Conservation (phyloP, 2,329 filamentous ascomycete species). For the Arthrinium phaeospermum region DNA sequence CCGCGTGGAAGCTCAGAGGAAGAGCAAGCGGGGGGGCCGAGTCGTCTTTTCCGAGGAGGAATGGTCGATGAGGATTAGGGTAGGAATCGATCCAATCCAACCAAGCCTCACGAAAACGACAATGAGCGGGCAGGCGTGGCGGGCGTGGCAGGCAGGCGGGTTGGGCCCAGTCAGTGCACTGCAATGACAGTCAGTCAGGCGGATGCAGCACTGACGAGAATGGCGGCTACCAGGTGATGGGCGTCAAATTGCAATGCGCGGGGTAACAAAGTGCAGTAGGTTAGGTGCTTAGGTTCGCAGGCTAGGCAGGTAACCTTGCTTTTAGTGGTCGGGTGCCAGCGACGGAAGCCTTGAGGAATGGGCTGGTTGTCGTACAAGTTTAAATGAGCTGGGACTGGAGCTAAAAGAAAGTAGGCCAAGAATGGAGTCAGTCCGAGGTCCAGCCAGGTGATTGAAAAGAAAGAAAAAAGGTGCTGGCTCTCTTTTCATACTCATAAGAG, state of each 20-base stretch:
- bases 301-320: slow-evolving; percentile 11
- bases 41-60: slow-evolving; percentile 14
- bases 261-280: not conserved
- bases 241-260: not conserved
- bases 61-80: slow-evolving; percentile 13
- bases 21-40: slow-evolving; percentile 6
- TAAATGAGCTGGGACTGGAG: not conserved
- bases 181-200: not conserved
- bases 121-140: not conserved
- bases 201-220: slow-evolving; percentile 6
- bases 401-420: slow-evolving; percentile 4
- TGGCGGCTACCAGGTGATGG: slow-evolving; percentile 9
- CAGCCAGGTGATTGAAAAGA: not conserved
- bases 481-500: not conserved
- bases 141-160: not conserved
- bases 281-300: not conserved
- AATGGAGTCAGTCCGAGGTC: slow-evolving; percentile 12
- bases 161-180: not conserved
- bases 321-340: slow-evolving; percentile 11
- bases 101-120: slow-evolving; percentile 13
- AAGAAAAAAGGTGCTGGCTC: not conserved
- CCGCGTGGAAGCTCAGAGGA: slow-evolving; percentile 13
- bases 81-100: slow-evolving; percentile 15
- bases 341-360: slow-evolving; percentile 11
- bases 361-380: slow-evolving; percentile 9